Evolutionary conservation across 2,329 filamentous ascomycete species (phyloP).

Genomic region (Talaromyces amestolkiae): DNA sequence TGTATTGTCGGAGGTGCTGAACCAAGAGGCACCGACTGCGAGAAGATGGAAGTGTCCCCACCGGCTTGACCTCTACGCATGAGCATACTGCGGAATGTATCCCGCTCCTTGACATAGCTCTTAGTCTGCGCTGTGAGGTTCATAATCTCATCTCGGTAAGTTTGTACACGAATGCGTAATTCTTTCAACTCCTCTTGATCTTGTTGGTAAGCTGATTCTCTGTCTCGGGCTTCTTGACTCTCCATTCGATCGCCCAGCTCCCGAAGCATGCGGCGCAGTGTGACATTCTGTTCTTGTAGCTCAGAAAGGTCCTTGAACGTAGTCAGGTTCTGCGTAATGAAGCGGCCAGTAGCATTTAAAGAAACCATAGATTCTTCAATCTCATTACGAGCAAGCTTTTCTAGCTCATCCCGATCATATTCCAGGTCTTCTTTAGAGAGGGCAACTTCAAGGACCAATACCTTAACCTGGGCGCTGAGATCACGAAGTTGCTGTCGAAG

Average conservation of each 20-base stretch:
- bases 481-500: conserved; percentile 84
- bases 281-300: conserved; percentile 82
- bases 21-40: conserved; percentile 64
- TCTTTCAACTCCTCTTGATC: conserved; percentile 69
- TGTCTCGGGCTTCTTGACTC: conserved; percentile 74
- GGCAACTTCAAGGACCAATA: conserved; percentile 83
- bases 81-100: conserved; percentile 95
- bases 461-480: conserved; percentile 83
- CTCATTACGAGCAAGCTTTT: conserved; percentile 74
- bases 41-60: conserved; percentile 64
- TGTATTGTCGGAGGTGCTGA: conserved; percentile 47
- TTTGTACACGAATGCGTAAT: conserved; percentile 68
- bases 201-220: conserved; percentile 53
- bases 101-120: conserved; percentile 90
- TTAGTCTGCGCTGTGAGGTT: conserved; percentile 80
- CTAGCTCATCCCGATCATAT: conserved; percentile 71
- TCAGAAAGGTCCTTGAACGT: conserved; percentile 83
- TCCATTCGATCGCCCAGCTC: conserved; percentile 87
- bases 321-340: conserved; percentile 86
- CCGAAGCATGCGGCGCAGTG: conserved; percentile 77
- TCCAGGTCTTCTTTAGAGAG: conserved; percentile 73
- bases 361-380: conserved; percentile 70
- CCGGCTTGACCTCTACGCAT: conserved; percentile 68
- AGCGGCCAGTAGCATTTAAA: conserved; percentile 77
- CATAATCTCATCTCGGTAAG: conserved; percentile 80